Evolutionary conservation across 495 filamentous ascomycete genomes (phyloP), one percentile per base, ranked within the genome.

Genomic region (Chaetomidium leptoderma): DNA sequence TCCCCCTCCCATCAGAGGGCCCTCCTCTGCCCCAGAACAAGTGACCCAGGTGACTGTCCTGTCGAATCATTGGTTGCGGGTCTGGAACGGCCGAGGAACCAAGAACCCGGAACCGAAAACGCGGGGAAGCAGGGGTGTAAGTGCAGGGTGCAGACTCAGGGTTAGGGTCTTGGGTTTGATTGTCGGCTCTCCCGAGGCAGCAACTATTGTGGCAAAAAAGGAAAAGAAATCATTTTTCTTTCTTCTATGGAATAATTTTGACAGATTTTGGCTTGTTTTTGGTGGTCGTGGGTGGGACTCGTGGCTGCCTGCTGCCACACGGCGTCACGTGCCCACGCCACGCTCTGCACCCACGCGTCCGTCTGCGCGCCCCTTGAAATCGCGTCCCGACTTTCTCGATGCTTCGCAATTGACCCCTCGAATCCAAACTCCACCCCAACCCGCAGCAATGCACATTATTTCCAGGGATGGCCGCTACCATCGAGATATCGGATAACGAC

Each of bases 401-500:
- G 0, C 44, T 17, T 13, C n/a, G n/a, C n/a, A n/a, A n/a, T n/a
- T 29, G 2, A 14, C 9, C 21, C 26, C 9, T 32, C 23, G 1
- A 6, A 10, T 21, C 7, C 7, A 1, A 14, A 35, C n/a, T 17
- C 39, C 27, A 55, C 11, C 30, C 13, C 40, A 16, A 6, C 30
- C 13, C 30, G 7, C 50, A 16, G 52, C 40, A 14, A 64, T 59
- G 45, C 21, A 8, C 43, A 17, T 14, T 23, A 21, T 14, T 17
- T 9, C 19, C 57, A n/a, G 59, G 9, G 26, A 70, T 69, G 68
- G 35, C 62, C 3, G 16, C 9, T 14, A 9, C 37, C 19, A 60
- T 66, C 52, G 60, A 63, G n/a, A 57, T 64, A 6, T 64, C 55
- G 16, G 65, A 68, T 43, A 64, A 65, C 17, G 64, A 65, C 3